Base-by-base conservation (phyloP, 164 flowering plant genomes). In the Berberis vulgaris region DNA sequence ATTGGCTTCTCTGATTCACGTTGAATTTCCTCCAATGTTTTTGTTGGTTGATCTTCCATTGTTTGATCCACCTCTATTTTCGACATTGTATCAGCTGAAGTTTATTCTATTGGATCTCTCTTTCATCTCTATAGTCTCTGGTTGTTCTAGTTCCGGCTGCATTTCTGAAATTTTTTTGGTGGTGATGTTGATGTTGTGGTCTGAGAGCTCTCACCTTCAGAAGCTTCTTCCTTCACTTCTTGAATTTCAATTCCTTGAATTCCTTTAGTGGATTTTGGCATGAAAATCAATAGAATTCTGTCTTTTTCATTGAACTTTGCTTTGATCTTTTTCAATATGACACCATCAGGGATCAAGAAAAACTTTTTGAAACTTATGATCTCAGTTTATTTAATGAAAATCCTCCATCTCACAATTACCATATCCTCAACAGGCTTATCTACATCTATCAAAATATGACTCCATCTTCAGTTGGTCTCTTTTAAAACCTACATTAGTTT, bases 281-380 rank as follows among this genome's bases (percentile, higher is more conserved):
- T 83, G 40, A 49, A 49, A 63, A 88, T 78, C 2, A 73, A 75
- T 55, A 86, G 64, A 52, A 70, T 63, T 1, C 84, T 61, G 40
- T 81, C 83, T 39, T 82, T 76, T 5, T 82, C 77, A 49, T 79
- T 71, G 50, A 75, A 85, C 57, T 59, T 81, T 1, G 89, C 92
- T 61, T 81, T 70, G 60, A 86, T 83, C 54, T 59, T 49, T 64
- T 89, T 85, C 67, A 85, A 47, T 61, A 75, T 53, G 1, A 86
- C 87, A n/a, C 84, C 84, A 26, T 72, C 70, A 1, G 96, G 96
- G 38, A 89, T 84, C 60, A 43, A 66, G 52, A 84, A 86, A 26
- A 61, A 74, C 71, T 79, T 86, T 46, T 65, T 73, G 62, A 89
- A 89, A 11, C 76, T 70, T 40, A 54, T 74, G 5, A 81, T 50